Evolutionary conservation across 1,284 basidiomycete genomes (phyloP).

Genomic region (Moesziomyces sp.): DNA sequence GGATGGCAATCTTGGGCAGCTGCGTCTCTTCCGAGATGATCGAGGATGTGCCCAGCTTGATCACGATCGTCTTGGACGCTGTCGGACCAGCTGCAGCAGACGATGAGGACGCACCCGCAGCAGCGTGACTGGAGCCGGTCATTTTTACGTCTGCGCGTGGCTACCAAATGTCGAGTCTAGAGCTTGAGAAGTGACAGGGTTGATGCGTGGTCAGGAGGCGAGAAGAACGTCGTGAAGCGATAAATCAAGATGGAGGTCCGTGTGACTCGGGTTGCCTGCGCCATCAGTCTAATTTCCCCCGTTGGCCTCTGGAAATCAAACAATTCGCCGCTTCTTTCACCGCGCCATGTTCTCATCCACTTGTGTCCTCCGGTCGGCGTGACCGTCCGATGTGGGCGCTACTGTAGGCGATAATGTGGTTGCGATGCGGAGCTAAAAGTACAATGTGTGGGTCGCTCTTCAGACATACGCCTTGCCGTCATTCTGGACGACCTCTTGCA

Average conservation of each 20-base stretch:
- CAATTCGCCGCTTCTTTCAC: slow-evolving; percentile 27
- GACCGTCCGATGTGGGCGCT: background rate
- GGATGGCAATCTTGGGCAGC: slow-evolving; percentile 82
- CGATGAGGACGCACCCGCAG: slow-evolving; percentile 3
- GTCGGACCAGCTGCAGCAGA: slow-evolving; percentile 3
- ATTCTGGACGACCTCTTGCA: slow-evolving; percentile 67
- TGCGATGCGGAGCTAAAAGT: slow-evolving; percentile 11
- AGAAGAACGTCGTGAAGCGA: slow-evolving; percentile 19
- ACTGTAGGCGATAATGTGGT: background rate
- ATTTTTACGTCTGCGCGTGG: background rate
- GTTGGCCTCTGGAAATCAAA: background rate
- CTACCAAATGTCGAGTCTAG: no score
- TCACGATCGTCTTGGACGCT: slow-evolving; percentile 61
- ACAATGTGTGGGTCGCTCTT: slow-evolving; percentile 4
- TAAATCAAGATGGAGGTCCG: slow-evolving; percentile 5
- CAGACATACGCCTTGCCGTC: slow-evolving; percentile 45
- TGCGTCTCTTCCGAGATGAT: slow-evolving; percentile 61
- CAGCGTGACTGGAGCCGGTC: slow-evolving; percentile 8
- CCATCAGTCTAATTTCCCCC: background rate
- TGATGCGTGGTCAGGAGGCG: background rate
- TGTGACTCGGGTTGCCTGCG: slow-evolving; percentile 19
- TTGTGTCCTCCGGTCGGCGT: no score
- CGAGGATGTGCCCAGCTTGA: slow-evolving; percentile 67
- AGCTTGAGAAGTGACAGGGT: no score
- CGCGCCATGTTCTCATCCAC: background rate